These are phyloP conservation scores for Alternaria triticimaculans DNA, from an alignment of 2,329 filamentous ascomycete species.

Conservation along the genomic window DNA sequence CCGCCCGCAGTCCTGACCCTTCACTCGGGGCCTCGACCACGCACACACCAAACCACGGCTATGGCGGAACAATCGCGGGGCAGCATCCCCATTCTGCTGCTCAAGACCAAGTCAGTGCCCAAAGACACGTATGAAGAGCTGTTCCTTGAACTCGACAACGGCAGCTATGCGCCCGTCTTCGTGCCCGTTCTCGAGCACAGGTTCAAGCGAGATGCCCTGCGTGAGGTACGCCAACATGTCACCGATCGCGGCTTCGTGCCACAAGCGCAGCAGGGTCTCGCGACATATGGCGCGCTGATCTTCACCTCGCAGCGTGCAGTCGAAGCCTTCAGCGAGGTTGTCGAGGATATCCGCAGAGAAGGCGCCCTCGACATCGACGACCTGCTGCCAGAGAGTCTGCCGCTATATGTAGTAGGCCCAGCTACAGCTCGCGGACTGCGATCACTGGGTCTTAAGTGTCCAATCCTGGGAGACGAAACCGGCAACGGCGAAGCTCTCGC, in stretches of 20 bases:
- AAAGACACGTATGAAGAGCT: slow-evolving; percentile 75
- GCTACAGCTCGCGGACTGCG: slow-evolving; percentile 78
- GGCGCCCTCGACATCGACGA: slow-evolving; percentile 30
- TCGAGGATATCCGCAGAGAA: slow-evolving; percentile 60
- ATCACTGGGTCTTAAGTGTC: slow-evolving; percentile 57
- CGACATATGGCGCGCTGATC: slow-evolving; percentile 74
- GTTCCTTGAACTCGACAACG: slow-evolving; percentile 59
- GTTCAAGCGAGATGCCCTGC: slow-evolving; percentile 67
- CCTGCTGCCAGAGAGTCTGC: slow-evolving; percentile 58
- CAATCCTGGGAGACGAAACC: slow-evolving; percentile 78
- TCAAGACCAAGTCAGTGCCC: slow-evolving; percentile 79
- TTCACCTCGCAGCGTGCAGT: slow-evolving; percentile 87
- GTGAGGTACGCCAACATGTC: slow-evolving; percentile 61
- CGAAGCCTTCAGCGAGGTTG: slow-evolving; percentile 73
- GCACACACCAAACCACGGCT: slow-evolving; percentile 13
- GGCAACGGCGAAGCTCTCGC: slow-evolving; percentile 86
- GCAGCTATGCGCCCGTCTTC: slow-evolving; percentile 69
- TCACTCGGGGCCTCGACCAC: slow-evolving; percentile 4
- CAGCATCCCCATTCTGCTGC: slow-evolving; percentile 67
- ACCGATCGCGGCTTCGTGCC: slow-evolving; percentile 49
- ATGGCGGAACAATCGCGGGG: slow-evolving; percentile 33
- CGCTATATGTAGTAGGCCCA: slow-evolving; percentile 80
- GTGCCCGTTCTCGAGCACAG: slow-evolving; percentile 78
- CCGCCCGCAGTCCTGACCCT: slow-evolving; percentile 12
- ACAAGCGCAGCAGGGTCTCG: slow-evolving; percentile 20